Evolutionary conservation across 352 stramenopile species (phyloP), one percentile per base, ranked within the genome.

Genomic region (Hyaloperonospora brassicae): DNA sequence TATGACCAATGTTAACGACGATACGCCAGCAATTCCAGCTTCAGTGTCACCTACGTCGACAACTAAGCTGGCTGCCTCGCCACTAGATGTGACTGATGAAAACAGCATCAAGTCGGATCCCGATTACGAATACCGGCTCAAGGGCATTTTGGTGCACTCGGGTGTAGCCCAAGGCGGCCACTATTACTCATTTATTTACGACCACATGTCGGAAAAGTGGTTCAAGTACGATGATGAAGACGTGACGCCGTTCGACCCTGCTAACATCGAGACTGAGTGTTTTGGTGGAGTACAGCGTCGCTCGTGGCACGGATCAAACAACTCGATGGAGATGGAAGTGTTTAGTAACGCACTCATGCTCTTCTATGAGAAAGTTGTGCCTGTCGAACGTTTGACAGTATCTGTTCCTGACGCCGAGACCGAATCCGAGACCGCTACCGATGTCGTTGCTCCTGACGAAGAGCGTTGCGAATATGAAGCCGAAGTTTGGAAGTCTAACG

Each of bases 191-290:
- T 93, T 95, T 52, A 95, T 95, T 55, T 92, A 83, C 50, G 83
- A 95, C 51, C 78, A 91, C 46, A 68, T 86, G 39, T 86, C 72
- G n/a, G 79, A 94, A 53, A 96, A 98, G 57, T 99, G 97, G 97
- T 98, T 98, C 62, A 96, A 97, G 57, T 99, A 98, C 70, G 97
- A 99, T 61, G 97, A 99, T 59, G 97, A 99, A 70, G 96, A 99
- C 66, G 97, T 99, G 17, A 98, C 87, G 48, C 89, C 92, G 1
- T 99, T 99, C 71, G 95, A 99, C 72, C 86, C 95, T 22, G 72
- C 79, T 10, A 94, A 93, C 50, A 98, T 99, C 59, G 96, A 98
- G 72, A 74, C 86, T 1, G 93, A 98, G 69, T 99, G 96, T 59
- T 99, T 99, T 79, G 97, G 97, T n/a, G 97, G 97, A 21, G 96